Percentiles rank a stretch among this genome's conserved stretches.
Conservation (phyloP, 169 alveolate genomes). For the Babesia bigemina region DNA sequence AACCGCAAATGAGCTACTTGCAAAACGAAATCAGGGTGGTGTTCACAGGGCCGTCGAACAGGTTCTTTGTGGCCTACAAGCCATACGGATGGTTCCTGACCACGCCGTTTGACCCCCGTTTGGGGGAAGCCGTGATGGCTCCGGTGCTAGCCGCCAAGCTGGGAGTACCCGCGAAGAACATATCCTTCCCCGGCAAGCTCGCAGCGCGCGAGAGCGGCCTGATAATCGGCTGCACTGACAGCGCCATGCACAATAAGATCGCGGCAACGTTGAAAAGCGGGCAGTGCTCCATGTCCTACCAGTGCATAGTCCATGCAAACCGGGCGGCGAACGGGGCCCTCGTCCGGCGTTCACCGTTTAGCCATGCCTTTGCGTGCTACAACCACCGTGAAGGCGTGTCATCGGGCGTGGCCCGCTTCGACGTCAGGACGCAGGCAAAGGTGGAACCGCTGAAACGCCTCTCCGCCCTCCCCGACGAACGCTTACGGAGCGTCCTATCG, state of each 20-base stretch:
- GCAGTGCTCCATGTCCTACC: constrained; percentile 45
- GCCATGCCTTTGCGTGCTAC: constrained; percentile 24
- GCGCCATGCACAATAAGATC: constrained; percentile 38
- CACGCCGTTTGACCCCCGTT: constrained; percentile 30
- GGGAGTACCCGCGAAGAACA: constrained; percentile 31
- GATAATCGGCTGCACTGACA: constrained; percentile 62
- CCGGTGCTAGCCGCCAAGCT: constrained; percentile 62
- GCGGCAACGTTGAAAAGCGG: background rate
- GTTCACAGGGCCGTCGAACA: constrained; percentile 52
- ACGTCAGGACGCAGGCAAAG: constrained; percentile 3
- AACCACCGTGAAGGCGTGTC: constrained; percentile 12
- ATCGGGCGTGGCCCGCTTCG: constrained; percentile 6
- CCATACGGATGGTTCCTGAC: constrained; percentile 65
- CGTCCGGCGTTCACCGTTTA: constrained; percentile 2
- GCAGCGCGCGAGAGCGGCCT: constrained; percentile 48
- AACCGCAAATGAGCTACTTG: constrained; percentile 31
- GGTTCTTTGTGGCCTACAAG: constrained; percentile 63
- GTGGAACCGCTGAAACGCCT: background rate
- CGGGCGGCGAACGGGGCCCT: background rate
- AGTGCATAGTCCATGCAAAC: constrained; percentile 47
- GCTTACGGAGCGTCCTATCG: constrained; percentile 1
- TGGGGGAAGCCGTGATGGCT: constrained; percentile 25
- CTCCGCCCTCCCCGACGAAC: background rate
- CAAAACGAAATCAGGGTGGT: constrained; percentile 43
- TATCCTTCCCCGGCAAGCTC: constrained; percentile 61